Evolutionary conservation across 192 early-diverging fungal genomes (phyloP).

Genomic region (Podila clonocystis): DNA sequence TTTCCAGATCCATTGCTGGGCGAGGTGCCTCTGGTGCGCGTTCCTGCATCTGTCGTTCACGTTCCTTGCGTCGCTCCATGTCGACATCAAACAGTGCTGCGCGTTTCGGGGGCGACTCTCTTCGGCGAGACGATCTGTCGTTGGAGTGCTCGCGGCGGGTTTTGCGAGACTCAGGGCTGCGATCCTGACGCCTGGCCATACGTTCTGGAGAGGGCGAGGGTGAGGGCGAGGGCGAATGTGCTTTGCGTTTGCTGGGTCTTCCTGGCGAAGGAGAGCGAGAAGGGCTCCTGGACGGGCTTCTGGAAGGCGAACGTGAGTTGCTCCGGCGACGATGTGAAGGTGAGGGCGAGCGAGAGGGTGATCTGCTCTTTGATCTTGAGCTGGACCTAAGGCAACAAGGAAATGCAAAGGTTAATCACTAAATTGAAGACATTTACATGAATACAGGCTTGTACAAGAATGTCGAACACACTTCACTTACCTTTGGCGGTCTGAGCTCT

Average conservation of each 20-base stretch:
- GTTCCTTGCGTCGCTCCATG: constrained; percentile 39
- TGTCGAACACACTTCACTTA: background rate
- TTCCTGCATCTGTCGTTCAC: constrained; percentile 50
- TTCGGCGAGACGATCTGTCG: constrained; percentile 5
- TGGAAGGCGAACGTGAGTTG: constrained; percentile 4
- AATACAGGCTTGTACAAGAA: background rate
- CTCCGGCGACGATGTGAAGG: background rate
- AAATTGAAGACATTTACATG: background rate
- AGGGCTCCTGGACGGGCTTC: constrained; percentile 14
- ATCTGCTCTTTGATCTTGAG: constrained; percentile 36
- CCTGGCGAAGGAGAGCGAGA: constrained; percentile 19
- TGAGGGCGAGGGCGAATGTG: constrained; percentile 15
- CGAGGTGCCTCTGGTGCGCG: constrained; percentile 28
- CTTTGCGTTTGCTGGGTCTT: constrained; percentile 27
- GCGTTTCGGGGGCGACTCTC: constrained; percentile 1
- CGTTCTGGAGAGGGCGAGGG: constrained; percentile 22
- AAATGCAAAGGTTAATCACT: background rate
- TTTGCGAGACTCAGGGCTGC: background rate
- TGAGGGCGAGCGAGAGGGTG: constrained; percentile 25
- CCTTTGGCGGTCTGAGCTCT: background rate
- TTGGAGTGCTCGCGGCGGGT: constrained; percentile 15
- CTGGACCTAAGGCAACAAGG: constrained; percentile 10
- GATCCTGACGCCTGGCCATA: constrained; percentile 8
- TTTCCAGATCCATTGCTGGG: constrained; percentile 51
- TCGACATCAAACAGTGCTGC: constrained; percentile 20